Conservation (phyloP, 2,329 filamentous ascomycete species). For the Fusarium sp. region DNA sequence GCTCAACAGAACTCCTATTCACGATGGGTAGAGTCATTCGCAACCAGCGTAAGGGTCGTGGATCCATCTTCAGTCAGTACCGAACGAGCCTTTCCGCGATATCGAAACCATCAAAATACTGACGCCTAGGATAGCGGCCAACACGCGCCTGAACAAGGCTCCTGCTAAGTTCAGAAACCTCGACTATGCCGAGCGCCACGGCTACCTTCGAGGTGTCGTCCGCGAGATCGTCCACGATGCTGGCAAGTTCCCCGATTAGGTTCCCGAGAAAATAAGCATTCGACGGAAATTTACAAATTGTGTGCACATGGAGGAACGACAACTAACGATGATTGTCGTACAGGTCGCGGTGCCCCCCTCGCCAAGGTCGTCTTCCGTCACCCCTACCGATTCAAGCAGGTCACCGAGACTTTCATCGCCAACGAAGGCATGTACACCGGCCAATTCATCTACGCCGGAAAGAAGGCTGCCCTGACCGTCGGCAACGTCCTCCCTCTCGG, state of each 20-base stretch:
- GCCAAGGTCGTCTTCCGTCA: constrained; percentile 97
- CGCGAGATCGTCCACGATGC: constrained; percentile 99
- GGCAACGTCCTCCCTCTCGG: constrained; percentile 96
- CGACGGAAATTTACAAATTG: constrained; percentile 28
- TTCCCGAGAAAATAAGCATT: constrained; percentile 24
- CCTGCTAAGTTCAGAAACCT: constrained; percentile 91
- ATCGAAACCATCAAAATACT: constrained; percentile 47
- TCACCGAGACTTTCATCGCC: constrained; percentile 99
- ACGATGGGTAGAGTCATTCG: constrained; percentile 71
- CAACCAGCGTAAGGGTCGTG: constrained; percentile 73
- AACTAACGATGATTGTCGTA: constrained; percentile 44
- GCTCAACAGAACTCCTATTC: constrained; percentile 49
- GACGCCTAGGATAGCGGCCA: constrained; percentile 68
- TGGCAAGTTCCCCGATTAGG: constrained; percentile 61
- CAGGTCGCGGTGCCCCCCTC: constrained; percentile 90
- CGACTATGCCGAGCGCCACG: constrained; percentile 97
- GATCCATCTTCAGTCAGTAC: constrained; percentile 68
- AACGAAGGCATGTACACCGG: constrained; percentile 99
- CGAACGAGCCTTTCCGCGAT: constrained; percentile 43
- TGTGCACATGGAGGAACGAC: constrained; percentile 31
- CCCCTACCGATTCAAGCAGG: constrained; percentile 97
- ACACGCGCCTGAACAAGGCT: constrained; percentile 91
- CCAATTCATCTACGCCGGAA: constrained; percentile 99
- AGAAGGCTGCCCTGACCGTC: constrained; percentile 96
- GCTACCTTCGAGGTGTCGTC: constrained; percentile 96